Evolutionary conservation across 495 filamentous ascomycete species (phyloP).

Genomic region (Friedmanniomyces simplex): DNA sequence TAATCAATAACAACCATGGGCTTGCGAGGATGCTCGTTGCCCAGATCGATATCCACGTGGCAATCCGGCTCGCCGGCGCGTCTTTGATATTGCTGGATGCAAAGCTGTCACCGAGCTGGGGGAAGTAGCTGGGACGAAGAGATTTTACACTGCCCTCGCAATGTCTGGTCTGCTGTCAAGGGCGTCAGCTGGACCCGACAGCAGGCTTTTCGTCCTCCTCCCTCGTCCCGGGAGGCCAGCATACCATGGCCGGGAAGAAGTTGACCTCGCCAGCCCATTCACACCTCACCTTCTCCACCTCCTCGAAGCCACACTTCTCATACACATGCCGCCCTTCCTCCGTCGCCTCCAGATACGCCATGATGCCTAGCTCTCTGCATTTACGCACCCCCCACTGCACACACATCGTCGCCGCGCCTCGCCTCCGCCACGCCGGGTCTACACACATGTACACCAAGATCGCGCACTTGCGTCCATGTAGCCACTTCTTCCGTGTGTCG

Average conservation of each 20-base stretch:
- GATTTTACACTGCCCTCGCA: too few species aligned
- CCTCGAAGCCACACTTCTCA: conserved; percentile 13
- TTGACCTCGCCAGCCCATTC: conserved; percentile 1
- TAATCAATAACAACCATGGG: too few species aligned
- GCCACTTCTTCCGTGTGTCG: conserved; percentile 5
- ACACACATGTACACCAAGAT: conserved; percentile 15
- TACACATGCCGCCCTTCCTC: conserved; percentile 15
- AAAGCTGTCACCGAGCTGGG: too few species aligned
- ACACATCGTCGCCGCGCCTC: conserved; percentile 11
- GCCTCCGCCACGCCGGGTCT: conserved; percentile 5
- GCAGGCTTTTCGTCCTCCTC: conserved; percentile 9
- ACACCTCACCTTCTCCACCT: conserved; percentile 7
- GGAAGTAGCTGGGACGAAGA: too few species aligned
- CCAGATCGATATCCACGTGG: too few species aligned
- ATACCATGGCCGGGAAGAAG: conserved; percentile 15
- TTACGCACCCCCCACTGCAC: conserved; percentile 13
- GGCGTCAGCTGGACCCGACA: not conserved
- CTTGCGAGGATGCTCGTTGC: too few species aligned
- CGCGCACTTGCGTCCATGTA: conserved; percentile 3
- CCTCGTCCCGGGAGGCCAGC: conserved; percentile 14
- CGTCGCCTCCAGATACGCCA: conserved; percentile 18
- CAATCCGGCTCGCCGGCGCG: too few species aligned
- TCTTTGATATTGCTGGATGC: too few species aligned
- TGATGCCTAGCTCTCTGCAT: conserved; percentile 10
- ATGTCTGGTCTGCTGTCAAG: too few species aligned